phyloP scores from a whole-genome alignment of 331 rosid genomes.

The Telfairia occidentalis region DNA sequence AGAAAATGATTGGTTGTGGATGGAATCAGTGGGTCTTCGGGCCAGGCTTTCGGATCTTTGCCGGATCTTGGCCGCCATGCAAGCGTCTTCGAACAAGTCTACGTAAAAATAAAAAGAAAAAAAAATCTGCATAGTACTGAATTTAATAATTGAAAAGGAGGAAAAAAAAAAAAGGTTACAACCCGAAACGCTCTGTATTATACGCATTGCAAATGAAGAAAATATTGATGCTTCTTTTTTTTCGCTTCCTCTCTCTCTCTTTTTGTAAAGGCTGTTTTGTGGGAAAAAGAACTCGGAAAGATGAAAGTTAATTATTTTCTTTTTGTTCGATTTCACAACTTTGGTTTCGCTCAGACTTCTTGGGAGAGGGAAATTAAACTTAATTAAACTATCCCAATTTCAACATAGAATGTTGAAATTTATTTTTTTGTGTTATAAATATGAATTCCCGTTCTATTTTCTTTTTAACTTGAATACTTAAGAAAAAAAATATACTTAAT shows the following conservation, averaged over 20 bases:
- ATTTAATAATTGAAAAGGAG: not conserved
- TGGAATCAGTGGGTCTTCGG: constrained; percentile 37
- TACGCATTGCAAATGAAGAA: constrained; percentile 5
- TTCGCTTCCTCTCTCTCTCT: not conserved
- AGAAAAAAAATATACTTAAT: too few relatives aligned
- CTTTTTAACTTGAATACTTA: too few relatives aligned
- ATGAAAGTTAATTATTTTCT: not conserved
- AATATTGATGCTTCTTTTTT: not conserved
- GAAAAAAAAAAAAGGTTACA: not conserved
- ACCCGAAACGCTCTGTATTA: not conserved
- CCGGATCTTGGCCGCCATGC: constrained; percentile 24
- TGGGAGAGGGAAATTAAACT: too few relatives aligned
- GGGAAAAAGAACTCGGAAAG: not conserved
- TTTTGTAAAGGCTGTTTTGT: not conserved
- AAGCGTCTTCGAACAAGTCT: not conserved
- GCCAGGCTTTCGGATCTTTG: constrained; percentile 46
- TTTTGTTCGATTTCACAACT: not conserved
- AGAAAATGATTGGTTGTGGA: constrained; percentile 42
- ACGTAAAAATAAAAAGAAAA: not conserved
- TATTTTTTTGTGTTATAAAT: too few relatives aligned
- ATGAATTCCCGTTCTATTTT: too few relatives aligned
- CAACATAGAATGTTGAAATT: too few relatives aligned
- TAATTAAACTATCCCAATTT: too few relatives aligned
- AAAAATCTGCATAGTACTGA: not conserved
- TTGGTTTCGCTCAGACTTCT: not conserved